A percentile compares a stretch with the other conserved stretches of the same genome.
Conservation (phyloP, 768 basidiomycete genomes). For the Leucosporidium scottii region DNA sequence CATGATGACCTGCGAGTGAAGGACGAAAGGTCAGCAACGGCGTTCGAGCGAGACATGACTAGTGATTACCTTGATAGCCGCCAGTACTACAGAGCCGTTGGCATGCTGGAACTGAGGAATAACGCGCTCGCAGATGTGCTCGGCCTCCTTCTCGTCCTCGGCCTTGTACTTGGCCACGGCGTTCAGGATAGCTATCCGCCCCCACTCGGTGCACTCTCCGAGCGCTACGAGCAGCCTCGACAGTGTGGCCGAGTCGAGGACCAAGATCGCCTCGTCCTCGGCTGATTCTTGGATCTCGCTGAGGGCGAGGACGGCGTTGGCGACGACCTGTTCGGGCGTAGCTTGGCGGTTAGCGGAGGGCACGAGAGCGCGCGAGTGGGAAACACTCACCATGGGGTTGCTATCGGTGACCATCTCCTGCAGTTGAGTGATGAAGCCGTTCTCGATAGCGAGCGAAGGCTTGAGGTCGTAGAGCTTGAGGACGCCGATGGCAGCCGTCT, state of each 20-base stretch:
- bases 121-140: slow-evolving; percentile 97
- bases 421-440: slow-evolving; percentile 81
- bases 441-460: slow-evolving; percentile 87
- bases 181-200: slow-evolving; percentile 83
- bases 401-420: slow-evolving; percentile 90
- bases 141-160: slow-evolving; percentile 85
- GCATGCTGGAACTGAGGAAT: slow-evolving; percentile 97
- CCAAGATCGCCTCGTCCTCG: slow-evolving; percentile 54
- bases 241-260: slow-evolving; percentile 72
- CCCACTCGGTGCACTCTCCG: slow-evolving; percentile 99
- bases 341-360: not conserved
- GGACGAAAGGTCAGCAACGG: not conserved
- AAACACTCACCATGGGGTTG: slow-evolving; percentile 80
- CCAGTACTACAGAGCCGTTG: slow-evolving; percentile 92
- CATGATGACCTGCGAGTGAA: slow-evolving; percentile 70
- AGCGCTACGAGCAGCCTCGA: slow-evolving; percentile 87
- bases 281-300: slow-evolving; percentile 78
- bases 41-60: not conserved
- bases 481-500: slow-evolving; percentile 93
- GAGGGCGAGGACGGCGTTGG: slow-evolving; percentile 88
- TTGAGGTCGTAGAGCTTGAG: slow-evolving; percentile 97
- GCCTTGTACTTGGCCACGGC: slow-evolving; percentile 77
- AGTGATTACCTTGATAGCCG: slow-evolving; percentile 73
- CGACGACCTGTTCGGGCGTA: slow-evolving; percentile 73
- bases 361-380: no score